Evolutionary conservation across 345 rosid species (phyloP).

Genomic region (Acer campestre): DNA sequence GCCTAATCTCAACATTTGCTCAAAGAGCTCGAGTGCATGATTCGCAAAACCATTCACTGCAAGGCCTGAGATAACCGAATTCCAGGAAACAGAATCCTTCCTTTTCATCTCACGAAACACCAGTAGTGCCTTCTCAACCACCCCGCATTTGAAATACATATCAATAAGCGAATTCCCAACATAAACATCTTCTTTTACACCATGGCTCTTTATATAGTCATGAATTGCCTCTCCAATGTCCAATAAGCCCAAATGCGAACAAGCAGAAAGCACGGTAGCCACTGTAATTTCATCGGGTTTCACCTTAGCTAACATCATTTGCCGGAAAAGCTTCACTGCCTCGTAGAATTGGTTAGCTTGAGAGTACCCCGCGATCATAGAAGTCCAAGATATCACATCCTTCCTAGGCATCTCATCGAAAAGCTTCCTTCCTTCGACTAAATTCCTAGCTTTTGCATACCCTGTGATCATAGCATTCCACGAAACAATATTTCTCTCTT

Average conservation of each 20-base stretch:
- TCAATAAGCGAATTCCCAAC: conserved; percentile 60
- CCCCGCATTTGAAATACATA: conserved; percentile 66
- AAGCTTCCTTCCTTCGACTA: conserved; percentile 44
- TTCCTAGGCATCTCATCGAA: conserved; percentile 57
- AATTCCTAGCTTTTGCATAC: conserved; percentile 38
- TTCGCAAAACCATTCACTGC: conserved; percentile 66
- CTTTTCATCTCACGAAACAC: conserved; percentile 50
- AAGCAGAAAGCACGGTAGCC: conserved; percentile 60
- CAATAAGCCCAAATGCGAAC: conserved; percentile 59
- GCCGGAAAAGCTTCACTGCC: conserved; percentile 54
- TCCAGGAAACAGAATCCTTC: conserved; percentile 62
- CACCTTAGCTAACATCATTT: conserved; percentile 55
- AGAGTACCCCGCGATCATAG: conserved; percentile 64
- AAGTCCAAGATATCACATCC: conserved; percentile 74
- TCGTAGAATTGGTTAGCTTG: conserved; percentile 38
- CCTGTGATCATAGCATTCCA: conserved; percentile 60
- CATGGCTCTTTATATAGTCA: conserved; percentile 38
- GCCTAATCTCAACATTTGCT: conserved; percentile 44
- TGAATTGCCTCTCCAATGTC: conserved; percentile 47
- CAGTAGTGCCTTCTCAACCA: conserved; percentile 42
- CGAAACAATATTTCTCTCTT: conserved; percentile 47
- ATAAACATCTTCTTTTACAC: conserved; percentile 34
- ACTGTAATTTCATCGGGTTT: conserved; percentile 61
- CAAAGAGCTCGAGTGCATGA: conserved; percentile 44
- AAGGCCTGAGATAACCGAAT: conserved; percentile 58